phyloP scores from a whole-genome alignment of 2,329 filamentous ascomycete species.

The Karstenula rhodostoma region DNA sequence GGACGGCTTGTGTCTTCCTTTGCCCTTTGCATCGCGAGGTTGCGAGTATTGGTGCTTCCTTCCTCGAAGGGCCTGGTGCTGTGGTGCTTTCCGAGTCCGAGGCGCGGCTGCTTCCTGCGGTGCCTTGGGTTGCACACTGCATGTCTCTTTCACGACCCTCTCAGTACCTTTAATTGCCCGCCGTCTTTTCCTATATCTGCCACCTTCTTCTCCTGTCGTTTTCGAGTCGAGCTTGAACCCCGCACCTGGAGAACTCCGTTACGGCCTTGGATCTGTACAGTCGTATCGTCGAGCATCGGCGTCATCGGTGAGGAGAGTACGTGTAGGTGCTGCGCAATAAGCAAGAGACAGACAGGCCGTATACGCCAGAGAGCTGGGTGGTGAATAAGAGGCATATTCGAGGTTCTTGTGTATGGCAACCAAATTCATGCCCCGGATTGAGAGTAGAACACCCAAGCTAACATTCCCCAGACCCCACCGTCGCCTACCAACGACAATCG shows the following conservation, averaged over 20 bases:
- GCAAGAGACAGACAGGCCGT: conserved; percentile 1
- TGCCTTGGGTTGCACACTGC: conserved; percentile 6
- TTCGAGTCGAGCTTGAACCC: neutral
- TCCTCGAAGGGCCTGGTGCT: conserved; percentile 18
- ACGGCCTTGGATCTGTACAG: neutral
- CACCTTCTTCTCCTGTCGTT: conserved; percentile 1
- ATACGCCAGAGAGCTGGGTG: neutral
- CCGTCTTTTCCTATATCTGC: conserved; percentile 6
- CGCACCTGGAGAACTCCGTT: neutral
- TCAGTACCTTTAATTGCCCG: conserved; percentile 16
- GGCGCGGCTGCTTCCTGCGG: conserved; percentile 22
- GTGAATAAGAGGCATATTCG: neutral
- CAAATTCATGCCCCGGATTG: neutral
- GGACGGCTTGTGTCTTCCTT: conserved; percentile 5
- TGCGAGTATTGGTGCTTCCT: conserved; percentile 21
- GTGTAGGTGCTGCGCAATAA: neutral
- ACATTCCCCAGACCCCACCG: neutral
- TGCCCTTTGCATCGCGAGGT: conserved; percentile 8
- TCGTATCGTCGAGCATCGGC: neutral
- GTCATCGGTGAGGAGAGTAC: neutral
- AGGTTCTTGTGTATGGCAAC: neutral
- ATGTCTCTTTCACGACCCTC: conserved; percentile 15
- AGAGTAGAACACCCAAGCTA: neutral
- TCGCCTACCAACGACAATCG: conserved; percentile 1
- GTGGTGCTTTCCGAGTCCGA: conserved; percentile 17